These are phyloP conservation scores for Talaromyces amestolkiae DNA, from an alignment of 2,329 filamentous ascomycete species.

Conservation along the genomic window DNA sequence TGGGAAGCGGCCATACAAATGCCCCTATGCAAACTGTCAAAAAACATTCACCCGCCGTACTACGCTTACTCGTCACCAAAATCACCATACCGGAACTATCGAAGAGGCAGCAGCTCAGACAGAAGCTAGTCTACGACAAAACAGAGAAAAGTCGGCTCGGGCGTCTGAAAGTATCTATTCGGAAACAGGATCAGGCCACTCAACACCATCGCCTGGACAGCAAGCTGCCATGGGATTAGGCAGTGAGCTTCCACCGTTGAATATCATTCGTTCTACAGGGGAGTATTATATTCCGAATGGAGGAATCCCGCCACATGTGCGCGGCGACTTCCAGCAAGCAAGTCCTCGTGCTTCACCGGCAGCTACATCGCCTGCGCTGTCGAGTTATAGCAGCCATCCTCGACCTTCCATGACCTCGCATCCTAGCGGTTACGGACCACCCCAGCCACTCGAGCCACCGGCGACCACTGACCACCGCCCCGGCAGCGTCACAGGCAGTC, in stretches of 20 bases:
- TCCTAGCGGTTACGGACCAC: slow-evolving; percentile 76
- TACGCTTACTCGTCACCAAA: slow-evolving; percentile 91
- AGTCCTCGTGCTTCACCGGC: slow-evolving; percentile 66
- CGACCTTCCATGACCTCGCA: slow-evolving; percentile 75
- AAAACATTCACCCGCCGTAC: slow-evolving; percentile 97
- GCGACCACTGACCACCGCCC: slow-evolving; percentile 72
- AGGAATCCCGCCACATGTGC: slow-evolving; percentile 77
- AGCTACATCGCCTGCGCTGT: slow-evolving; percentile 63
- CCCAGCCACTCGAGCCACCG: slow-evolving; percentile 78
- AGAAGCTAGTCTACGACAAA: slow-evolving; percentile 72
- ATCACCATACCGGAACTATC: slow-evolving; percentile 90
- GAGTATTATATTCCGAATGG: slow-evolving; percentile 80
- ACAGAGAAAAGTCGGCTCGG: slow-evolving; percentile 38
- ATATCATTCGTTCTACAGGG: slow-evolving; percentile 64
- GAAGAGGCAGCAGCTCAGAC: slow-evolving; percentile 90
- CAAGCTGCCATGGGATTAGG: slow-evolving; percentile 77
- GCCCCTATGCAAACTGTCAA: slow-evolving; percentile 93
- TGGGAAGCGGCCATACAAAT: slow-evolving; percentile 94
- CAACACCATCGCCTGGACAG: slow-evolving; percentile 81
- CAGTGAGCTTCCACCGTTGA: slow-evolving; percentile 68
- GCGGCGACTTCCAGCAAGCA: slow-evolving; percentile 67
- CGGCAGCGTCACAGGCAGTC: slow-evolving; percentile 75
- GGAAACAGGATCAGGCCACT: slow-evolving; percentile 45
- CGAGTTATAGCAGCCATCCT: slow-evolving; percentile 53
- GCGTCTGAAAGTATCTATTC: slow-evolving; percentile 45